Conservation (phyloP, 2,329 filamentous ascomycete species). For the Scleromitrula shiraiana region DNA sequence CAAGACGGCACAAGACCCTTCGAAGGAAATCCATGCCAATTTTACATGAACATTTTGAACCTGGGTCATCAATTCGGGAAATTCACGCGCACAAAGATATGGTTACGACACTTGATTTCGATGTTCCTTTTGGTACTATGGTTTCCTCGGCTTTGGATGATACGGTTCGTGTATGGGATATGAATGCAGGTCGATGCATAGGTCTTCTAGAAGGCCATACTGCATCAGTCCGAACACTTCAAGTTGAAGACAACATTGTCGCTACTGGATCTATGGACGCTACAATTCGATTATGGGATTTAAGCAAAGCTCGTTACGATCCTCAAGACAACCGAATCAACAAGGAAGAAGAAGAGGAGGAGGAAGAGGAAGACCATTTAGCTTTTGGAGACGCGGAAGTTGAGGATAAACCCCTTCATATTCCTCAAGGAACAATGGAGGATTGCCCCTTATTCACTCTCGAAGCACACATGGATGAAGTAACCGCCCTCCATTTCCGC, state of each 20-base stretch:
- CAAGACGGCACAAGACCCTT: slow-evolving; percentile 48
- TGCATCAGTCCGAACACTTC: slow-evolving; percentile 83
- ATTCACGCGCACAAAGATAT: slow-evolving; percentile 81
- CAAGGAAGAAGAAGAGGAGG: slow-evolving; percentile 48
- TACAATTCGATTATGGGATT: slow-evolving; percentile 88
- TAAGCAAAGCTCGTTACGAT: slow-evolving; percentile 80
- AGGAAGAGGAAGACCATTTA: slow-evolving; percentile 54
- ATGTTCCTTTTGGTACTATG: slow-evolving; percentile 93
- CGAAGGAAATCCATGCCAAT: slow-evolving; percentile 85
- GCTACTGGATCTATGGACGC: slow-evolving; percentile 94
- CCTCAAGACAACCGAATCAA: slow-evolving; percentile 47
- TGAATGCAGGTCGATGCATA: slow-evolving; percentile 88
- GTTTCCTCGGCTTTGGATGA: slow-evolving; percentile 90
- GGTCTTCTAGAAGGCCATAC: slow-evolving; percentile 89
- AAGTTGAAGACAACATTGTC: slow-evolving; percentile 92
- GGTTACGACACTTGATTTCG: slow-evolving; percentile 89
- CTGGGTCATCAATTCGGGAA: slow-evolving; percentile 81
- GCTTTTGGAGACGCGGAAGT: slow-evolving; percentile 67
- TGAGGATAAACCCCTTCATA: slow-evolving; percentile 60
- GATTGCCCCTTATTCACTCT: slow-evolving; percentile 87
- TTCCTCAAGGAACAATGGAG: slow-evolving; percentile 71
- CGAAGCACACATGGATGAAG: slow-evolving; percentile 84
- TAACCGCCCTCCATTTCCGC: slow-evolving; percentile 87
- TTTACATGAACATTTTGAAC: slow-evolving; percentile 88
- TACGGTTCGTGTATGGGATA: slow-evolving; percentile 90